Evolutionary conservation across 2,329 filamentous ascomycete genomes (phyloP).

Genomic region (Coleophoma crateriformis): DNA sequence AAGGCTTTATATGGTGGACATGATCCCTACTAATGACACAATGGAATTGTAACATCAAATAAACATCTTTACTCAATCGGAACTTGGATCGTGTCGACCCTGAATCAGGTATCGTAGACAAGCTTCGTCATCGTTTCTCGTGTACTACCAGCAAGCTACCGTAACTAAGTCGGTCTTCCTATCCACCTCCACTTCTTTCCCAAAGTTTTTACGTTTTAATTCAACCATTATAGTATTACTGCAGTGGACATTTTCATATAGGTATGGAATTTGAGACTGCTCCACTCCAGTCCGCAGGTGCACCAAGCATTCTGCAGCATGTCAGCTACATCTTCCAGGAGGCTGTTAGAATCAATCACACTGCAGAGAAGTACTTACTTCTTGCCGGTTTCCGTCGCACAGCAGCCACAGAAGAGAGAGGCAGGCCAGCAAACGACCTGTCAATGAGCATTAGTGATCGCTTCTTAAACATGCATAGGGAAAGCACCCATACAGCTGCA

Average conservation of each 20-base stretch:
- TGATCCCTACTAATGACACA: too few species aligned
- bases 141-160: too few species aligned
- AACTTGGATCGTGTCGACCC: too few species aligned
- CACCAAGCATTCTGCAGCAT: conserved; percentile 38
- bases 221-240: too few species aligned
- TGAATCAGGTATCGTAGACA: too few species aligned
- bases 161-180: too few species aligned
- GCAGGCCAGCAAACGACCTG: conserved; percentile 50
- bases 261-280: conserved; percentile 44
- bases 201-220: too few species aligned
- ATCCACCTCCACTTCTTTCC: too few species aligned
- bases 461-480: not conserved
- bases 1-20: too few species aligned
- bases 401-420: conserved; percentile 50
- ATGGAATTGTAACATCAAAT: too few species aligned
- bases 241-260: conserved; percentile 21
- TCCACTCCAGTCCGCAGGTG: conserved; percentile 45
- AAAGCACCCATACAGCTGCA: conserved; percentile 38
- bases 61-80: too few species aligned
- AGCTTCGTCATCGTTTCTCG: too few species aligned
- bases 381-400: conserved; percentile 45
- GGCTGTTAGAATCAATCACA: not conserved
- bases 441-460: not conserved
- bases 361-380: conserved; percentile 32
- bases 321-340: not conserved